phyloP scores from a whole-genome alignment of 2,329 filamentous ascomycete genomes.

The Hypomyces perniciosus region DNA sequence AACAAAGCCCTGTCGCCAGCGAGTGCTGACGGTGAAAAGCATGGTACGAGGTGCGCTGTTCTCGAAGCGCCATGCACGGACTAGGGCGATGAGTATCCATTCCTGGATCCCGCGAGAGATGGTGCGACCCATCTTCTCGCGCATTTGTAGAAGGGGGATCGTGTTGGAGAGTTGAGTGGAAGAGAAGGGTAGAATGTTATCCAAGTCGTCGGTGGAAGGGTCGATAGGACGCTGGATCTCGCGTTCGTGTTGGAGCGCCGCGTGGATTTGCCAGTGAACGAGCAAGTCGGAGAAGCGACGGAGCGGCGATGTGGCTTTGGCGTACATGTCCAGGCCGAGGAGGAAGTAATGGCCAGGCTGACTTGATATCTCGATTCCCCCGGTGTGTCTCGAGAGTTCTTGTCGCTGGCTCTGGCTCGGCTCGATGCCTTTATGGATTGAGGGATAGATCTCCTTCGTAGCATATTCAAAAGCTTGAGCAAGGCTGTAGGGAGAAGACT shows the following conservation, averaged over 20 bases:
- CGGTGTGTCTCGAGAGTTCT: conserved; percentile 30
- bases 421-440: conserved; percentile 25
- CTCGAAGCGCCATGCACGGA: conserved; percentile 55
- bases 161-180: conserved; percentile 35
- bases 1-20: conserved; percentile 28
- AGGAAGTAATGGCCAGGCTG: conserved; percentile 49
- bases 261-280: conserved; percentile 62
- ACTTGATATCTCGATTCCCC: conserved; percentile 47
- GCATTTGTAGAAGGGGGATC: conserved; percentile 45
- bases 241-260: conserved; percentile 45
- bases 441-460: conserved; percentile 29
- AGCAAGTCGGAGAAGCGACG: conserved; percentile 58
- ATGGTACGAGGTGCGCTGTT: conserved; percentile 42
- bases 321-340: conserved; percentile 55
- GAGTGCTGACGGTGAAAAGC: conserved; percentile 39
- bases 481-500: conserved; percentile 29
- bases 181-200: conserved; percentile 42
- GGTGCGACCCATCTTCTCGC: conserved; percentile 44
- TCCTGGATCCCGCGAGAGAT: conserved; percentile 41
- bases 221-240: conserved; percentile 23
- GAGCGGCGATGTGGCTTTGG: conserved; percentile 60
- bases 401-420: conserved; percentile 27
- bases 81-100: conserved; percentile 55
- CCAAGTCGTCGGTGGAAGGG: conserved; percentile 22
- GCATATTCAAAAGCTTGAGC: conserved; percentile 32